These are phyloP conservation scores for Fusarium mangiferae DNA, from an alignment of 2,329 filamentous ascomycete genomes.

Conservation along the genomic window DNA sequence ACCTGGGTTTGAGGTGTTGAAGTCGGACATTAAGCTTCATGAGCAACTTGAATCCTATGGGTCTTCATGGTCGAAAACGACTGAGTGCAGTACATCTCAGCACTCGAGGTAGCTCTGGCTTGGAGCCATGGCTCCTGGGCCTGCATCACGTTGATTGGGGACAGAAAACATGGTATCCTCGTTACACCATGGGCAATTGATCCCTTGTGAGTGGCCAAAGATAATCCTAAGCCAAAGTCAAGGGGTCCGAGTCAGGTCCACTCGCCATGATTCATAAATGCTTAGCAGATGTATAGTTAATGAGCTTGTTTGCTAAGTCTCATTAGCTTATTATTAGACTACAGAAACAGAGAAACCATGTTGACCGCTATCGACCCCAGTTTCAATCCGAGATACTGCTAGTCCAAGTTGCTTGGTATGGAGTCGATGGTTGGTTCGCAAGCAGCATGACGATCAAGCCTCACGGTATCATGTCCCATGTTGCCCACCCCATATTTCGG, in stretches of 20 bases:
- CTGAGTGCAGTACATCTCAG: neutral
- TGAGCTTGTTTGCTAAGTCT: neutral
- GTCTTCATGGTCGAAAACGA: neutral
- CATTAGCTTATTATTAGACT: neutral
- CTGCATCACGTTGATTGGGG: neutral
- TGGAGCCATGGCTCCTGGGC: neutral
- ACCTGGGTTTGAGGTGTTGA: neutral
- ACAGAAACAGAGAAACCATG: neutral
- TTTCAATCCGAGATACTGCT: neutral
- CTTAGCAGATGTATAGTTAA: neutral
- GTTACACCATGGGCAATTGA: slow-evolving; percentile 24
- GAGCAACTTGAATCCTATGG: neutral
- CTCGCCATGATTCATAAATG: neutral
- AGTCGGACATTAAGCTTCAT: neutral
- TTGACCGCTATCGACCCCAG: neutral
- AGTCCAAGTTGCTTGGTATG: neutral
- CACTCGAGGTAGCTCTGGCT: neutral
- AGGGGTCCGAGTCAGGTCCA: slow-evolving; percentile 4
- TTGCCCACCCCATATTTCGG: neutral
- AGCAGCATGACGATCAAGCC: neutral
- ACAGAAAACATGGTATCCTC: neutral
- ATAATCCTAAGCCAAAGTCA: neutral
- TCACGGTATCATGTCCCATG: neutral
- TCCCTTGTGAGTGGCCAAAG: slow-evolving; percentile 22
- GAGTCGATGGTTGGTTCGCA: neutral